Conservation (phyloP, 2,329 filamentous ascomycete species). For the Penicillium sp. region DNA sequence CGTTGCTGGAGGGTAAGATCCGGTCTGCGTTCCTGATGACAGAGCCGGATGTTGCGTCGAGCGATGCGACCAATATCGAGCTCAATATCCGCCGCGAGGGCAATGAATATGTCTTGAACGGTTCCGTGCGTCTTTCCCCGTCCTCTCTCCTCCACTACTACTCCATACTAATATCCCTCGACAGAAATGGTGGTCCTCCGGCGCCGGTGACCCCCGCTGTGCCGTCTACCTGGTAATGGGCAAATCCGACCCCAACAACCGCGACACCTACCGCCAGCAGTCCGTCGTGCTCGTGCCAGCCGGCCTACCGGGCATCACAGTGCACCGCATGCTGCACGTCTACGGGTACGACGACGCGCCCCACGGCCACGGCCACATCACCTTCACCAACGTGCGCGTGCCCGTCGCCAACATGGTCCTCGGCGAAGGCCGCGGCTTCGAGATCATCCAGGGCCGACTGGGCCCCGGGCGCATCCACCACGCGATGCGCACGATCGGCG, state of each 20-base stretch:
- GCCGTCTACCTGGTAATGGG: slow-evolving; percentile 95
- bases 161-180: slow-evolving; percentile 5
- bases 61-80: slow-evolving; percentile 90
- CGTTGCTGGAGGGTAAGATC: slow-evolving; percentile 79
- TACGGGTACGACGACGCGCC: slow-evolving; percentile 98
- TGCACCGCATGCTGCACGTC: slow-evolving; percentile 88
- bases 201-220: slow-evolving; percentile 89
- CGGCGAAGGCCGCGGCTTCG: slow-evolving; percentile 89
- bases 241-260: slow-evolving; percentile 75
- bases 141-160: not conserved
- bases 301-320: slow-evolving; percentile 77
- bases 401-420: slow-evolving; percentile 81
- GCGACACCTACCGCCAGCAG: slow-evolving; percentile 81
- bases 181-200: slow-evolving; percentile 99
- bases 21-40: slow-evolving; percentile 93
- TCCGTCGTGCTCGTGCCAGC: slow-evolving; percentile 88
- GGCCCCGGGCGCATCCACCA: slow-evolving; percentile 97
- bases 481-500: slow-evolving; percentile 91
- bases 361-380: slow-evolving; percentile 92
- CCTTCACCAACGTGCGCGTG: slow-evolving; percentile 85
- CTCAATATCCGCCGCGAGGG: slow-evolving; percentile 79
- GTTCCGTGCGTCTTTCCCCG: slow-evolving; percentile 56
- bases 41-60: slow-evolving; percentile 81
- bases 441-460: slow-evolving; percentile 96
- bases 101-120: slow-evolving; percentile 86